Conservation (phyloP, 116 monocot genomes). For the Trichopus zeylanicus region DNA sequence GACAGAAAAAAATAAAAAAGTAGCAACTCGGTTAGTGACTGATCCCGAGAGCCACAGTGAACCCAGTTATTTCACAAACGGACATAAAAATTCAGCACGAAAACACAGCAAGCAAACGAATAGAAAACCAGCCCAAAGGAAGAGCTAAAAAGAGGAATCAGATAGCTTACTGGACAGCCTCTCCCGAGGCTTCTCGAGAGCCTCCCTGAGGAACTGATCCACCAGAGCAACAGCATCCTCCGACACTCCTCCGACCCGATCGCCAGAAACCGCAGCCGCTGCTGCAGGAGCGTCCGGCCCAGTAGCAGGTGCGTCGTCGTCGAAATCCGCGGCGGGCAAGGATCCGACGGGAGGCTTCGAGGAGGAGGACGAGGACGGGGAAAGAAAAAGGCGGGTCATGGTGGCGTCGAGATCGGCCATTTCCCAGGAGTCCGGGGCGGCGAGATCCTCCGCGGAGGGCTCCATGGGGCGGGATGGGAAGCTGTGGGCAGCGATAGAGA, state of each 20-base stretch:
- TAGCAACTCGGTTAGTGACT: no score
- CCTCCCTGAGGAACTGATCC: constrained; percentile 82
- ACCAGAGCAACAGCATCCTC: constrained; percentile 48
- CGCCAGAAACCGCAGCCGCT: neutral
- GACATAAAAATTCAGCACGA: no score
- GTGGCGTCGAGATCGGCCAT: constrained; percentile 66
- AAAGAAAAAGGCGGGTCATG: constrained; percentile 43
- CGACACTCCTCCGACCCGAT: constrained; percentile 2
- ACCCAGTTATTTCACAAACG: no score
- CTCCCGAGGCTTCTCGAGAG: constrained; percentile 86
- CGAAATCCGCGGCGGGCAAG: constrained; percentile 16
- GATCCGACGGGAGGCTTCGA: no score
- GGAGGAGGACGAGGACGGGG: no score
- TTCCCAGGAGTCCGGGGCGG: constrained; percentile 85
- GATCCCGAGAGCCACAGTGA: no score
- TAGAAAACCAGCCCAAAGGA: neutral
- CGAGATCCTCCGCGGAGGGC: constrained; percentile 20
- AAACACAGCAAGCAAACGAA: neutral
- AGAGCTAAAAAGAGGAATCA: no score
- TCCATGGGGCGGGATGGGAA: constrained; percentile 8
- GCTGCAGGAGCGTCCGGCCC: neutral
- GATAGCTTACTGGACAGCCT: constrained; percentile 58
- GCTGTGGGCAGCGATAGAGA: no score
- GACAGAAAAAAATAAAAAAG: no score
- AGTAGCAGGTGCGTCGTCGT: constrained; percentile 6